Evolutionary conservation across 2,329 filamentous ascomycete genomes (phyloP).

Genomic region (Seiridium unicorne): DNA sequence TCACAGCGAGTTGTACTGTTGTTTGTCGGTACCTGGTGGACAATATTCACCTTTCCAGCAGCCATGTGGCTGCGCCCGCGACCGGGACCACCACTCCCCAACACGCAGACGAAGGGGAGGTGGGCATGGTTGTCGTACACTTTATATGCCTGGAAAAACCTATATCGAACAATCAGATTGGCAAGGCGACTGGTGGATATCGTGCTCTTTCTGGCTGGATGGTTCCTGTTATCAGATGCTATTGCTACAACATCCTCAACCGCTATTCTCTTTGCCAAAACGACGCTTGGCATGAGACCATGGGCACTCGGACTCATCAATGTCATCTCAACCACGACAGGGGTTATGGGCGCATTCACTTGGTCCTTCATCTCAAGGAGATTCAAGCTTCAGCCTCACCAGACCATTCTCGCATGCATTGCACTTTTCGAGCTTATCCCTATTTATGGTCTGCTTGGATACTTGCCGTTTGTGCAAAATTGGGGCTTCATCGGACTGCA

Average conservation of each 20-base stretch:
- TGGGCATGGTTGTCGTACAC: constrained; percentile 69
- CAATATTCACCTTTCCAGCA: constrained; percentile 83
- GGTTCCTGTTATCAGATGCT: constrained; percentile 93
- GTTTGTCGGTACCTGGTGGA: constrained; percentile 89
- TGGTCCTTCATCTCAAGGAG: constrained; percentile 78
- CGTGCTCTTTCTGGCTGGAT: constrained; percentile 77
- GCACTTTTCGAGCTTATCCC: constrained; percentile 89
- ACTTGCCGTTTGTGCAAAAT: constrained; percentile 73
- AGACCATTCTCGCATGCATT: constrained; percentile 92
- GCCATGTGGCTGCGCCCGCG: constrained; percentile 84
- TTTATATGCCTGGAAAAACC: constrained; percentile 78
- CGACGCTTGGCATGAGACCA: constrained; percentile 83
- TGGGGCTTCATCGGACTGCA: constrained; percentile 84
- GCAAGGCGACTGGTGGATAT: constrained; percentile 73
- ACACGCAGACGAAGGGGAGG: constrained; percentile 34
- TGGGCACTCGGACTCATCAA: constrained; percentile 90
- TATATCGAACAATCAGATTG: constrained; percentile 76
- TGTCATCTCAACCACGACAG: constrained; percentile 81
- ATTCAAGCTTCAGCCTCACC: constrained; percentile 71
- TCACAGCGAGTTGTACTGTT: constrained; percentile 85
- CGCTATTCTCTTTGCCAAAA: constrained; percentile 94
- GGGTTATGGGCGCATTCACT: constrained; percentile 83
- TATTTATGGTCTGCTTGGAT: constrained; percentile 84
- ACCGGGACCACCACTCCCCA: constrained; percentile 77
- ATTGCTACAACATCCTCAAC: constrained; percentile 94